Conservation (phyloP, 169 alveolate species). For the Babesia bovis region DNA sequence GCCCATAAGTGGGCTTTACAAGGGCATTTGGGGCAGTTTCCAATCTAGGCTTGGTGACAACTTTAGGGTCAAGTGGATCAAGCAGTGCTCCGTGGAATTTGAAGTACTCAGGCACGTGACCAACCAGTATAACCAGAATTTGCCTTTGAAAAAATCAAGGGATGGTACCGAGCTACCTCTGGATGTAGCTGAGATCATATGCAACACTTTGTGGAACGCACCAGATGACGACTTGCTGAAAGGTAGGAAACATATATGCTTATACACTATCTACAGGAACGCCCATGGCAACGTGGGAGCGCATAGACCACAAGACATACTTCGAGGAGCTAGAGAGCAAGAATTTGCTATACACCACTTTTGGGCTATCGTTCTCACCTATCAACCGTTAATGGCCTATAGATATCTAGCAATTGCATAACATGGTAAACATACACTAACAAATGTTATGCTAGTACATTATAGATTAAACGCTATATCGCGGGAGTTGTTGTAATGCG, state of each 20-base stretch:
- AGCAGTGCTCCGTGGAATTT: conserved; percentile 76
- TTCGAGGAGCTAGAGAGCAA: conserved; percentile 39
- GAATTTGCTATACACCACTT: conserved; percentile 20
- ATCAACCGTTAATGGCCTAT: background rate
- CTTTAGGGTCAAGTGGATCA: conserved; percentile 83
- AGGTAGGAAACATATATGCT: background rate
- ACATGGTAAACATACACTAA: no score
- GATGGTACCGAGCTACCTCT: conserved; percentile 83
- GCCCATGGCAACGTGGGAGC: conserved; percentile 38
- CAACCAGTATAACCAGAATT: conserved; percentile 78
- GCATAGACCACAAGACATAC: conserved; percentile 35
- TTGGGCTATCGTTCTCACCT: conserved; percentile 33
- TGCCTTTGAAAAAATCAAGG: conserved; percentile 78
- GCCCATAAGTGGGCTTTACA: conserved; percentile 69
- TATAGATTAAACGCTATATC: no score
- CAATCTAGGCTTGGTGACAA: conserved; percentile 73
- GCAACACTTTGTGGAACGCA: conserved; percentile 55
- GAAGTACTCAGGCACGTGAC: conserved; percentile 69
- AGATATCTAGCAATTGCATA: background rate
- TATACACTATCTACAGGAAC: conserved; percentile 9
- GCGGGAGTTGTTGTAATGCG: no score
- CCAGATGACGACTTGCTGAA: conserved; percentile 44
- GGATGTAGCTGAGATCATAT: conserved; percentile 68
- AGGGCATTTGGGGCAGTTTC: conserved; percentile 79
- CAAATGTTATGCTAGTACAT: no score